A percentile compares a stretch with the other conserved stretches of the same genome.
These are phyloP conservation scores for Cryphonectria parasitica DNA, from an alignment of 2,329 filamentous ascomycete species.

Conservation along the genomic window DNA sequence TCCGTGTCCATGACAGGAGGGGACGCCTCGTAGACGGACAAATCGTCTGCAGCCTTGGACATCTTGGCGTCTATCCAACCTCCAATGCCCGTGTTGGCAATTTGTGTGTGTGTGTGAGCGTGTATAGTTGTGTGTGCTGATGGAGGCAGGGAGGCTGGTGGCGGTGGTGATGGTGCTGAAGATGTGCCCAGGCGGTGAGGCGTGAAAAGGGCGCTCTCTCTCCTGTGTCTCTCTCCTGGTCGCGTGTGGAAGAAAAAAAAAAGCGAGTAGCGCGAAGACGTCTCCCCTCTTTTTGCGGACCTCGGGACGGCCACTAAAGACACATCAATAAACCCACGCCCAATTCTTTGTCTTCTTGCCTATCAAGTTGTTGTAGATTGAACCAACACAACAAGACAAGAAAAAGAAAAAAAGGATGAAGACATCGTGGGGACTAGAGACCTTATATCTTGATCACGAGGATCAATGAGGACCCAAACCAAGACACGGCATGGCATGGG, in stretches of 20 bases:
- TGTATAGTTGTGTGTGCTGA: neutral
- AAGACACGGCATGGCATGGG: neutral
- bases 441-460: neutral
- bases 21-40: constrained; percentile 20
- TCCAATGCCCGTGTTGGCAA: neutral
- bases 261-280: constrained; percentile 24
- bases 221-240: neutral
- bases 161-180: constrained; percentile 31
- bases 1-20: constrained; percentile 26
- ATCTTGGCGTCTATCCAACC: constrained; percentile 16
- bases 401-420: neutral
- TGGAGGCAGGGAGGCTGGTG: neutral
- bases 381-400: neutral
- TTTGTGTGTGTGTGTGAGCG: no score
- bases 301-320: neutral
- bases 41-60: constrained; percentile 27
- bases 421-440: neutral
- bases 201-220: constrained; percentile 12
- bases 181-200: constrained; percentile 4
- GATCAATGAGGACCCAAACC: neutral
- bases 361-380: neutral
- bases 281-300: constrained; percentile 20
- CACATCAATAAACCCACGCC: neutral
- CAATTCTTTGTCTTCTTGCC: neutral
- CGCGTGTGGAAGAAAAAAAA: neutral